Conservation (phyloP, 2,329 filamentous ascomycete genomes). For the Diaporthe velutina region DNA sequence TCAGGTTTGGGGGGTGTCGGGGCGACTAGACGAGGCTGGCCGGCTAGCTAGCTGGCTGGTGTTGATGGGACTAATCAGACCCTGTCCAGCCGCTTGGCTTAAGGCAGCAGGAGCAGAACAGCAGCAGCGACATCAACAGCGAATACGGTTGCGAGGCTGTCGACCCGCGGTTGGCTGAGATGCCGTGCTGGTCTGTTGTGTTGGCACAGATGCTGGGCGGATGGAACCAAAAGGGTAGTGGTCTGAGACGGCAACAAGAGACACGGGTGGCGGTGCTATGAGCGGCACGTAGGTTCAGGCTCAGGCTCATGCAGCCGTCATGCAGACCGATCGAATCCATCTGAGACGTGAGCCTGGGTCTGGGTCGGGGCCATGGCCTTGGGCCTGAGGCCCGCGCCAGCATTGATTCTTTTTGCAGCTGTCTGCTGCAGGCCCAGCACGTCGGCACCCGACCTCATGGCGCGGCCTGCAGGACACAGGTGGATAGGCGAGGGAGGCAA, state of each 20-base stretch:
- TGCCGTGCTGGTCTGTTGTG: neutral
- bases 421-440: slow-evolving; percentile 23
- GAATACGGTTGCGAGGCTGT: slow-evolving; percentile 18
- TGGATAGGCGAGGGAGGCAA: neutral
- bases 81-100: neutral
- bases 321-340: slow-evolving; percentile 23
- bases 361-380: neutral
- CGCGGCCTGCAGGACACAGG: slow-evolving; percentile 17
- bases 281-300: neutral
- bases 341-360: slow-evolving; percentile 7
- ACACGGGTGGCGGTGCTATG: slow-evolving; percentile 3
- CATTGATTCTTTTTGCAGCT: neutral
- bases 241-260: neutral
- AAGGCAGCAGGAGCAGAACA: neutral
- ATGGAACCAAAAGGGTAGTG: neutral
- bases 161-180: neutral
- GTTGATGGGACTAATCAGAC: neutral
- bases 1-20: slow-evolving; percentile 5
- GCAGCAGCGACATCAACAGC: neutral
- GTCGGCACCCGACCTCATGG: slow-evolving; percentile 20
- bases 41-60: neutral
- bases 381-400: neutral
- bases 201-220: neutral
- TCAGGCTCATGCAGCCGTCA: slow-evolving; percentile 1
- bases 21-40: slow-evolving; percentile 22